phyloP scores from a whole-genome alignment of 129 eudicot species.

The Gnaphalium uliginosum region DNA sequence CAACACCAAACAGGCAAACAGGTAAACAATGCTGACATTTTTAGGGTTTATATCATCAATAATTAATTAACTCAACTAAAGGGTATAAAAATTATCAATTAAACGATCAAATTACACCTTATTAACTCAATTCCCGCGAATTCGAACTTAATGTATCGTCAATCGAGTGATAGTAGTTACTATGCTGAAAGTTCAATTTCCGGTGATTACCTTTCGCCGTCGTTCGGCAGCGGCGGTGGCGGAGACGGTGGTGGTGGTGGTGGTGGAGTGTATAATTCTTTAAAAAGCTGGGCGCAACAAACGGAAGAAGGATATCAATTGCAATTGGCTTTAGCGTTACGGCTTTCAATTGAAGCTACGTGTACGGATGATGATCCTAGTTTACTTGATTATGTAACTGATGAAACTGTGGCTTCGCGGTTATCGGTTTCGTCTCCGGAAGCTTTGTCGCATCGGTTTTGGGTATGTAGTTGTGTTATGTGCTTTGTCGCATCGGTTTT shows the following conservation, averaged over 20 bases:
- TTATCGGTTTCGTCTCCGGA: conserved; percentile 47
- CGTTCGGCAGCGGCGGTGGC: conserved; percentile 26
- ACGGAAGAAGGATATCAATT: conserved; percentile 92
- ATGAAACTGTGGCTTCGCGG: conserved; percentile 35
- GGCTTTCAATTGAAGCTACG: conserved; percentile 80
- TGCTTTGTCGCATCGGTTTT: neutral
- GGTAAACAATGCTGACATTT: conserved; percentile 18
- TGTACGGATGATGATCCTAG: conserved; percentile 71
- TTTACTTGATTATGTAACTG: conserved; percentile 65
- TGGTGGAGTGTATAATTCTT: conserved; percentile 41
- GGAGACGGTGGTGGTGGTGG: conserved; percentile 39
- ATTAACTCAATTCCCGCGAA: conserved; percentile 51
- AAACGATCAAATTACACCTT: conserved; percentile 66
- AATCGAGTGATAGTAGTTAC: conserved; percentile 89
- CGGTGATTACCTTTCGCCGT: conserved; percentile 50
- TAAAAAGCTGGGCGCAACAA: conserved; percentile 95
- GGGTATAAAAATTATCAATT: conserved; percentile 52
- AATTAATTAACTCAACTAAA: too few species aligned
- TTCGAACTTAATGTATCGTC: conserved; percentile 45
- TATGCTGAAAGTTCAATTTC: conserved; percentile 84
- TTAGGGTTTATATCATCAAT: conserved; percentile 8
- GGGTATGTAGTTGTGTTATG: conserved; percentile 47
- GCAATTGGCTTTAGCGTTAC: conserved; percentile 85
- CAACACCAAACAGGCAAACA: neutral
- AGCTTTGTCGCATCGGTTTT: conserved; percentile 73